phyloP scores from a whole-genome alignment of 371 early-diverging fungal species.

The Actinomortierella wolfii region DNA sequence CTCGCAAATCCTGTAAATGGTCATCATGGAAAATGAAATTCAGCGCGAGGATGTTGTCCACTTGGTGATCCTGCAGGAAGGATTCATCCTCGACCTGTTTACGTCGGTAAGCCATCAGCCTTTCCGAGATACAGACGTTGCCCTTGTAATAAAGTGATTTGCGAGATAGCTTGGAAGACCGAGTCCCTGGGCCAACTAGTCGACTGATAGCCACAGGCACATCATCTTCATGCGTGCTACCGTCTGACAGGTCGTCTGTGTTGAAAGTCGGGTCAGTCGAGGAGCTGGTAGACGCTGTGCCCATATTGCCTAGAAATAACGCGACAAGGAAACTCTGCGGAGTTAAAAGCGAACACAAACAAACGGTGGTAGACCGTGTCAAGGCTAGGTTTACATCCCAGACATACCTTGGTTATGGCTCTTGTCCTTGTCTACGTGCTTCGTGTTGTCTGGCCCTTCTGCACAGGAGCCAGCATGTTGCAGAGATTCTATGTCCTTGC shows the following conservation, averaged over 20 bases:
- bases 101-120: background rate
- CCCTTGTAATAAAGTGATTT: constrained; percentile 1
- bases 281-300: too few species aligned
- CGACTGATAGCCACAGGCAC: background rate
- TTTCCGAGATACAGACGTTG: constrained; percentile 2
- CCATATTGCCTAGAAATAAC: too few species aligned
- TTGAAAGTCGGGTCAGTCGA: background rate
- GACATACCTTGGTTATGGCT: too few species aligned
- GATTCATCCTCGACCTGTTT: constrained; percentile 1
- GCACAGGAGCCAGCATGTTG: too few species aligned
- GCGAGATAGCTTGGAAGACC: background rate
- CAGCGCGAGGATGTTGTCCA: constrained; percentile 2
- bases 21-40: constrained; percentile 1
- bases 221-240: constrained; percentile 1
- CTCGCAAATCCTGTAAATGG: background rate
- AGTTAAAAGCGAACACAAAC: too few species aligned
- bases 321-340: too few species aligned
- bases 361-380: too few species aligned
- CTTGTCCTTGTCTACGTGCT: background rate
- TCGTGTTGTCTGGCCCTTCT: too few species aligned
- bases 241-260: constrained; percentile 2
- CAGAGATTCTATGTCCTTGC: too few species aligned
- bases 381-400: too few species aligned
- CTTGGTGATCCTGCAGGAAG: constrained; percentile 3
- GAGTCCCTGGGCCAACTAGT: constrained; percentile 2